Conservation (phyloP, 2,329 filamentous ascomycete genomes). For the Verticillium zaregamsianum region DNA sequence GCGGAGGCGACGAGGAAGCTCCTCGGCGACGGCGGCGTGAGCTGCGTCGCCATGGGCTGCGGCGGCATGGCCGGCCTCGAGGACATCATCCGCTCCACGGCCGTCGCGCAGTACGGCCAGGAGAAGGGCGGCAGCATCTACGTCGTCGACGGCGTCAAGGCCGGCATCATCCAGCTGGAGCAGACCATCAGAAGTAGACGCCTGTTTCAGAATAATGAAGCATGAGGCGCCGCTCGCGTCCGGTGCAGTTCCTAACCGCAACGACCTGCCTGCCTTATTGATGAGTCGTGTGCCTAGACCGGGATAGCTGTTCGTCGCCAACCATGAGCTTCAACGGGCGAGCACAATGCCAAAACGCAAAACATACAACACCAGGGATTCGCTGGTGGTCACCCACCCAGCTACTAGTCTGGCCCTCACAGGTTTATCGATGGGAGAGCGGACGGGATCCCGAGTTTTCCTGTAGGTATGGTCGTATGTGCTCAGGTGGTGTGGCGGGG, state of each 20-base stretch:
- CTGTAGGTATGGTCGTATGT: no score
- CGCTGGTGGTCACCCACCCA: no score
- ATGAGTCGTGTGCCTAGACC: not conserved
- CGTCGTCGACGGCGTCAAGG: constrained; percentile 77
- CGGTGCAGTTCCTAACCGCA: no score
- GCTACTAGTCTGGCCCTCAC: no score
- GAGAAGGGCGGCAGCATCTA: constrained; percentile 51
- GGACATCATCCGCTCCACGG: constrained; percentile 66
- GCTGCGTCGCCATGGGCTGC: constrained; percentile 78
- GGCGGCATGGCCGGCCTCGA: constrained; percentile 89
- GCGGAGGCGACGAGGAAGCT: constrained; percentile 65
- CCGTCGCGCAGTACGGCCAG: constrained; percentile 59
- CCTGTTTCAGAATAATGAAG: not conserved
- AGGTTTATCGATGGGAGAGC: no score
- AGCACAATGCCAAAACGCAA: no score
- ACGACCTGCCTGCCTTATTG: not conserved
- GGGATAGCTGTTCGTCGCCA: not conserved
- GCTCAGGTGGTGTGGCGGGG: no score
- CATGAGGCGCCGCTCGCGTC: not conserved
- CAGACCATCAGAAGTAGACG: constrained; percentile 39
- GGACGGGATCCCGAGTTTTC: no score
- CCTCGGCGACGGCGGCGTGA: constrained; percentile 51
- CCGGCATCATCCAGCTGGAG: constrained; percentile 60
- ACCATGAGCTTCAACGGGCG: no score
- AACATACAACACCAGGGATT: no score